Conservation (phyloP, 805 yeast species). For the Debaryomyces tyrocola region DNA sequence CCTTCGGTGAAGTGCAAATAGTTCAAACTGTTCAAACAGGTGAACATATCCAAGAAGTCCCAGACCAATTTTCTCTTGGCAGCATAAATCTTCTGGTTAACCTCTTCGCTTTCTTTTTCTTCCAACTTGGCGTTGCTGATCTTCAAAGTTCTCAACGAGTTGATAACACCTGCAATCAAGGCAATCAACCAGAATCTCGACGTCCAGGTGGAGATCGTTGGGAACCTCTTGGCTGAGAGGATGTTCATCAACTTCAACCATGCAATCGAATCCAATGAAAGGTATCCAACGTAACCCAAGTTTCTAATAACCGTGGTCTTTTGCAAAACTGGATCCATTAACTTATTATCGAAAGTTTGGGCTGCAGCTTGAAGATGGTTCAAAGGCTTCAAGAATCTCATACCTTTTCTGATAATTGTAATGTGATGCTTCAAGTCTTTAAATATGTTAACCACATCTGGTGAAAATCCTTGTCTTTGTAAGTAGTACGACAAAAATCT, state of each 20-base stretch:
- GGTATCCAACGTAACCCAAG: constrained; percentile 61
- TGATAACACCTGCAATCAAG: constrained; percentile 59
- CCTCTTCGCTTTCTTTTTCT: constrained; percentile 33
- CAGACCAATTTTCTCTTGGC: constrained; percentile 67
- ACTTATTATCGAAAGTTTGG: constrained; percentile 65
- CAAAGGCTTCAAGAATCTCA: constrained; percentile 82
- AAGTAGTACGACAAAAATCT: constrained; percentile 68
- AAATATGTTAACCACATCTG: constrained; percentile 47
- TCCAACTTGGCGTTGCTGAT: constrained; percentile 41
- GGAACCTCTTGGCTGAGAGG: constrained; percentile 45
- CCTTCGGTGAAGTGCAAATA: constrained; percentile 70
- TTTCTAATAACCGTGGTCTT: constrained; percentile 54
- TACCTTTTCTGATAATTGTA: constrained; percentile 73
- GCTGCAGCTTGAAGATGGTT: constrained; percentile 69
- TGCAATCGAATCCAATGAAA: constrained; percentile 61
- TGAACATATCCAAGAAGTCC: constrained; percentile 73
- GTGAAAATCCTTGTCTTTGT: constrained; percentile 54
- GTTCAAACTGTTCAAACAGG: constrained; percentile 70
- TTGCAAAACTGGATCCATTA: constrained; percentile 60
- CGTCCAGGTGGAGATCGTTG: constrained; percentile 55
- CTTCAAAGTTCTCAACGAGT: constrained; percentile 55
- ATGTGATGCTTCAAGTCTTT: constrained; percentile 61
- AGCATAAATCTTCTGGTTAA: constrained; percentile 44
- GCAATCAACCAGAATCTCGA: constrained; percentile 79
- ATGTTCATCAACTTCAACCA: constrained; percentile 62